These are phyloP conservation scores for Pugionium dolabratum DNA, from an alignment of 345 rosid genomes.

Conservation along the genomic window DNA sequence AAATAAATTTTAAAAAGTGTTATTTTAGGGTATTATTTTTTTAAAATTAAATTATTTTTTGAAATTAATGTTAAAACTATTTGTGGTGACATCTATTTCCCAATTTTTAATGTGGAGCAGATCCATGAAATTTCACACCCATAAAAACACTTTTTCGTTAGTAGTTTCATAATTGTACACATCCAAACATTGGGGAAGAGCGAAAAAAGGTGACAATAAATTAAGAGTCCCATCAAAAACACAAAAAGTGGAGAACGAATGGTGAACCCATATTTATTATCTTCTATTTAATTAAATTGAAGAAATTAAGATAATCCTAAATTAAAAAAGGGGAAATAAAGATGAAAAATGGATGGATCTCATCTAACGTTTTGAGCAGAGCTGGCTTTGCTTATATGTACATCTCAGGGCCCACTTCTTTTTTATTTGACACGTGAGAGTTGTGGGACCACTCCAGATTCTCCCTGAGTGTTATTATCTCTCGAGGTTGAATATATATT, in stretches of 20 bases:
- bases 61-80: too few relatives aligned
- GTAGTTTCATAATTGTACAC: constrained; percentile 2
- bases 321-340: constrained; percentile 12
- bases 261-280: constrained; percentile 27
- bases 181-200: constrained; percentile 38
- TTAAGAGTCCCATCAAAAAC: constrained; percentile 32
- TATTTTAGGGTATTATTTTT: too few relatives aligned
- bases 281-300: constrained; percentile 15
- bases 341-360: constrained; percentile 33
- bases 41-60: too few relatives aligned
- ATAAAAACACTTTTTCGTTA: background rate
- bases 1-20: too few relatives aligned
- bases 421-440: constrained; percentile 32
- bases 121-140: constrained; percentile 24
- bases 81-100: constrained; percentile 1
- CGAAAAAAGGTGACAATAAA: constrained; percentile 18
- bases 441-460: constrained; percentile 29
- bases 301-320: background rate
- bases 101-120: constrained; percentile 3
- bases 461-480: constrained; percentile 21
- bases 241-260: constrained; percentile 22
- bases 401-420: constrained; percentile 36
- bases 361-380: constrained; percentile 28
- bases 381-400: constrained; percentile 31
- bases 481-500: too few relatives aligned